A percentile compares a stretch with the other conserved stretches of the same genome.
phyloP scores from a whole-genome alignment of 371 early-diverging fungal species.

The Nematocida displodere region DNA sequence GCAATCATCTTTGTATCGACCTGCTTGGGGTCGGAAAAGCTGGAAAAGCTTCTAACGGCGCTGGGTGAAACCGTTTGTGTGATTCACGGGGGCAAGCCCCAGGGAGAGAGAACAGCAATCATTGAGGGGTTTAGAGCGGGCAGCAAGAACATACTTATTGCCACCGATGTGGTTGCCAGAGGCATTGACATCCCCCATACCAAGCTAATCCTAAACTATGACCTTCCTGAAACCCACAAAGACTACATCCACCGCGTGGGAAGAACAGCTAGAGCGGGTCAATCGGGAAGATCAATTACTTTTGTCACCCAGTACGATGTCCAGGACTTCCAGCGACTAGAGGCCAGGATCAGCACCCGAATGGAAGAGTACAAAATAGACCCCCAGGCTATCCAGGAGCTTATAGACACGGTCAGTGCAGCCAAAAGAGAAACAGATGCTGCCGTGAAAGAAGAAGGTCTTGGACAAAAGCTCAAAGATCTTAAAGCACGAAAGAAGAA shows the following conservation, averaged over 20 bases:
- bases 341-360: constrained; percentile 85
- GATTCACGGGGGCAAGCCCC: constrained; percentile 85
- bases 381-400: background rate
- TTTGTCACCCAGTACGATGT: constrained; percentile 91
- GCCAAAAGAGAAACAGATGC: constrained; percentile 35
- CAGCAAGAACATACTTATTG: constrained; percentile 74
- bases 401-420: constrained; percentile 32
- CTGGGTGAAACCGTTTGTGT: constrained; percentile 74
- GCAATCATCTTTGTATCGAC: constrained; percentile 87
- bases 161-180: constrained; percentile 89
- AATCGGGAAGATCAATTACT: constrained; percentile 80
- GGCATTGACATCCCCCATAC: constrained; percentile 92
- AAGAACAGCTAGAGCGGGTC: constrained; percentile 84
- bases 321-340: constrained; percentile 81
- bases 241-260: constrained; percentile 93
- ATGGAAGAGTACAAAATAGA: constrained; percentile 69
- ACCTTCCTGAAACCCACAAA: constrained; percentile 81
- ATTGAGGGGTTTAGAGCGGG: constrained; percentile 79
- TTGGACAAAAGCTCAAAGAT: constrained; percentile 29
- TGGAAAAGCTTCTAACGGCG: constrained; percentile 74
- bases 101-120: constrained; percentile 77
- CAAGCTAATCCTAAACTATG: constrained; percentile 86
- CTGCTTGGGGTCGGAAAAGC: constrained; percentile 85
- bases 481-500: background rate
- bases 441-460: constrained; percentile 34